These are phyloP conservation scores for Flaveria floridana DNA, from an alignment of 140 eudicot genomes.

Conservation along the genomic window DNA sequence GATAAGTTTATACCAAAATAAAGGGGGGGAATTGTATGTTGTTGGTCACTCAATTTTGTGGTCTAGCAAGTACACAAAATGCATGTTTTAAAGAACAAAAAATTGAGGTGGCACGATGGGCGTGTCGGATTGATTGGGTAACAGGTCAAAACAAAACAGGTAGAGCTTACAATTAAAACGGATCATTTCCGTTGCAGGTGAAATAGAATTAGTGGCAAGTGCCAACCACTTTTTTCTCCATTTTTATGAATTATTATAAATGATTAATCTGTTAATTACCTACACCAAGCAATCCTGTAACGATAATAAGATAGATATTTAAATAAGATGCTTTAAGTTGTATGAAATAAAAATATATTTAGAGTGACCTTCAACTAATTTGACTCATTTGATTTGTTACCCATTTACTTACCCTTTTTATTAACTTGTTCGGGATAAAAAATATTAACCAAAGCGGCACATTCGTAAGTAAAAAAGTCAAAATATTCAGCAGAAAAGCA, in stretches of 20 bases:
- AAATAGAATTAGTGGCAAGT: no score
- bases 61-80: constrained; percentile 6
- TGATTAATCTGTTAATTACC: no score
- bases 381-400: no score
- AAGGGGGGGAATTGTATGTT: background rate
- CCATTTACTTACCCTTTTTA: background rate
- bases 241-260: no score
- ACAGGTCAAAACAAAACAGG: background rate
- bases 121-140: background rate
- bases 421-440: background rate
- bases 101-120: background rate
- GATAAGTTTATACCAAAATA: background rate
- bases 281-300: background rate
- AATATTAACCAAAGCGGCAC: background rate
- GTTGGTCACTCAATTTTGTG: background rate
- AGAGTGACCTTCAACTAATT: background rate
- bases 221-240: no score
- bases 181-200: no score
- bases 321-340: background rate
- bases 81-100: background rate
- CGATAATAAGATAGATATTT: background rate
- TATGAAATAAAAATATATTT: background rate
- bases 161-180: no score
- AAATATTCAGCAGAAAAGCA: constrained; percentile 22
- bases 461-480: background rate